These are phyloP conservation scores for Erigeron canadensis DNA, from an alignment of 129 eudicot genomes.

Conservation along the genomic window DNA sequence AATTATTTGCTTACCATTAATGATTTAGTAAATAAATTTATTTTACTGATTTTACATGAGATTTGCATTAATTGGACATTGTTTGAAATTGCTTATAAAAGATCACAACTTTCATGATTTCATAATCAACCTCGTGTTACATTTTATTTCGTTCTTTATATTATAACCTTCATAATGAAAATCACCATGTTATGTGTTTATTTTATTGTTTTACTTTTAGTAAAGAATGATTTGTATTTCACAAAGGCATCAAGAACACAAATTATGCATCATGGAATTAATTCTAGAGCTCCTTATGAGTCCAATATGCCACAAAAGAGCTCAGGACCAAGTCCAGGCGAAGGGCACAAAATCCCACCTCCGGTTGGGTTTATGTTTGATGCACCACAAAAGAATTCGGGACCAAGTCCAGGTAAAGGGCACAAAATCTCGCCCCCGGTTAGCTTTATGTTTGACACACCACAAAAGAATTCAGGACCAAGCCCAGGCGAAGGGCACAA, in stretches of 20 bases:
- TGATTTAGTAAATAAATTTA: neutral
- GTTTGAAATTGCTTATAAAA: neutral
- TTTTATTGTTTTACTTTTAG: neutral
- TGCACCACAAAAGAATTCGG: too few relatives aligned
- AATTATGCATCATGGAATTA: neutral
- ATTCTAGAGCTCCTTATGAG: too few relatives aligned
- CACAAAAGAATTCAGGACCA: too few relatives aligned
- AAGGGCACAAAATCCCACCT: too few relatives aligned
- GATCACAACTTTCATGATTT: neutral
- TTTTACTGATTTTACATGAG: neutral
- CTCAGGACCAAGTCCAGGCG: neutral
- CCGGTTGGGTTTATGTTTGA: too few relatives aligned
- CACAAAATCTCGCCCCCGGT: too few relatives aligned
- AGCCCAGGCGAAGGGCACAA: too few relatives aligned
- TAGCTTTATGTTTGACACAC: too few relatives aligned
- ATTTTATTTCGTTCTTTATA: neutral
- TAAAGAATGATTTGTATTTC: neutral
- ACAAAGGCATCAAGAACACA: neutral
- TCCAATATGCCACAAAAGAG: too few relatives aligned
- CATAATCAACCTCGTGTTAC: neutral
- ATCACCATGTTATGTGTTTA: neutral
- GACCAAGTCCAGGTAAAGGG: too few relatives aligned
- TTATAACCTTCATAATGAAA: slow-evolving; percentile 2
- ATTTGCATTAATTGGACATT: neutral
- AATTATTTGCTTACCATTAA: neutral